Conservation (phyloP, 1,284 basidiomycete genomes). For the Kalmanozyma brasiliensis region DNA sequence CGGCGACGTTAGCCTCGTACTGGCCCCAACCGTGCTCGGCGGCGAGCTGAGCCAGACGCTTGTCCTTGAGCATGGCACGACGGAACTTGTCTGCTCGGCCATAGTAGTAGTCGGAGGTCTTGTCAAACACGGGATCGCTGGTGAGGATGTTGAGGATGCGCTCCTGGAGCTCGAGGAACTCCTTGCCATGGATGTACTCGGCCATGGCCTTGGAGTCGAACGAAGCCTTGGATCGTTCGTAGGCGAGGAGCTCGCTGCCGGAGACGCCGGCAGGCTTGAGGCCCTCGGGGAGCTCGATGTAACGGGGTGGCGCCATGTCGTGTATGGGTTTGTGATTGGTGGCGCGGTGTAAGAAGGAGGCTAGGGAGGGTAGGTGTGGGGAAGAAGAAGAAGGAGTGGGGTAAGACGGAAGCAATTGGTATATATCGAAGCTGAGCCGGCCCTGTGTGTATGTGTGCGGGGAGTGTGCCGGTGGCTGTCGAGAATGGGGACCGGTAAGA, state of each 20-base stretch:
- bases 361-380: not conserved
- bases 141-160: slow-evolving; percentile 72
- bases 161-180: slow-evolving; percentile 68
- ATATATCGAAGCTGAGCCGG: too few relatives aligned
- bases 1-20: slow-evolving; percentile 43
- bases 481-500: slow-evolving; percentile 8
- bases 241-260: slow-evolving; percentile 55
- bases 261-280: slow-evolving; percentile 60
- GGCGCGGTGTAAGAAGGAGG: not conserved
- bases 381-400: not conserved
- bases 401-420: slow-evolving; percentile 1
- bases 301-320: slow-evolving; percentile 45
- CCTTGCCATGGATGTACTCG: slow-evolving; percentile 59
- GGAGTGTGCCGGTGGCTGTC: not conserved
- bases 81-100: slow-evolving; percentile 66
- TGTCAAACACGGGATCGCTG: slow-evolving; percentile 75
- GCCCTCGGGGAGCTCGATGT: slow-evolving; percentile 47
- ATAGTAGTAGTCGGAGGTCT: slow-evolving; percentile 72
- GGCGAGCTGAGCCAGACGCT: slow-evolving; percentile 66
- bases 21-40: slow-evolving; percentile 68
- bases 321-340: not conserved
- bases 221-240: slow-evolving; percentile 60
- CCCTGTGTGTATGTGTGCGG: not conserved
- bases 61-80: slow-evolving; percentile 66
- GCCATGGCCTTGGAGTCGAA: slow-evolving; percentile 59